Percentiles rank a stretch among this genome's conserved stretches.
Evolutionary conservation across 139 green algal species (phyloP).

Genomic region (Trebouxia sp.): DNA sequence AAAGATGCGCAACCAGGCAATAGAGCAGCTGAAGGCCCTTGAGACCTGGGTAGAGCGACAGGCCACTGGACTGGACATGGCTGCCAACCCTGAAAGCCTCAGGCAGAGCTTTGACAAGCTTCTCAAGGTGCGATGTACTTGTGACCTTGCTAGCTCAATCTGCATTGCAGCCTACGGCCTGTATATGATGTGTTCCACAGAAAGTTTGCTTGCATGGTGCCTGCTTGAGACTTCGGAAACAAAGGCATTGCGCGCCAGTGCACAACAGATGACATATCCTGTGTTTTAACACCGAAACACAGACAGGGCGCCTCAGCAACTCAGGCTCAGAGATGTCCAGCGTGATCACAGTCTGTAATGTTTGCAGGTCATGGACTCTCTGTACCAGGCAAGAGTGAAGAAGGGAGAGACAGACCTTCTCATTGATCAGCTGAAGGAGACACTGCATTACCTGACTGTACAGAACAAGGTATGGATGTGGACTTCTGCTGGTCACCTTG

Average conservation of each 20-base stretch:
- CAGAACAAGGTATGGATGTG: conserved; percentile 56
- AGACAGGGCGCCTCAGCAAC: too few relatives aligned
- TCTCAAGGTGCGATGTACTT: conserved; percentile 41
- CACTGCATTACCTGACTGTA: conserved; percentile 47
- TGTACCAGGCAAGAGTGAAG: conserved; percentile 72
- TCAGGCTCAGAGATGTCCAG: too few relatives aligned
- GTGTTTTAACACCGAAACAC: too few relatives aligned
- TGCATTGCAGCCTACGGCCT: too few relatives aligned
- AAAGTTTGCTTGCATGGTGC: too few relatives aligned
- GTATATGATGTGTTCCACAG: too few relatives aligned
- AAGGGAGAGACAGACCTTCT: conserved; percentile 69
- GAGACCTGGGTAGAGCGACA: conserved; percentile 72
- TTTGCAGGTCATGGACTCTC: conserved; percentile 77
- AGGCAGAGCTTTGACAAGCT: conserved; percentile 70
- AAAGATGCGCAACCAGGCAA: conserved; percentile 54
- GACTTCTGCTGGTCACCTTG: too few relatives aligned
- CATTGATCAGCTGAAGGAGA: conserved; percentile 78
- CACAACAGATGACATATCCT: too few relatives aligned
- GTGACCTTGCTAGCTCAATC: not conserved
- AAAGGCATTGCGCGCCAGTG: too few relatives aligned
- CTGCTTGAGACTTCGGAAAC: too few relatives aligned
- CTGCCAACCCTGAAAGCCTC: conserved; percentile 50
- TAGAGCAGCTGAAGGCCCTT: conserved; percentile 60
- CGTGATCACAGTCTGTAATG: too few relatives aligned
- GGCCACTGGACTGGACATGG: conserved; percentile 69